Percentiles rank a stretch among this genome's conserved stretches.
Conservation (phyloP, 2,329 filamentous ascomycete genomes). For the Trichoderma cornu-damae region DNA sequence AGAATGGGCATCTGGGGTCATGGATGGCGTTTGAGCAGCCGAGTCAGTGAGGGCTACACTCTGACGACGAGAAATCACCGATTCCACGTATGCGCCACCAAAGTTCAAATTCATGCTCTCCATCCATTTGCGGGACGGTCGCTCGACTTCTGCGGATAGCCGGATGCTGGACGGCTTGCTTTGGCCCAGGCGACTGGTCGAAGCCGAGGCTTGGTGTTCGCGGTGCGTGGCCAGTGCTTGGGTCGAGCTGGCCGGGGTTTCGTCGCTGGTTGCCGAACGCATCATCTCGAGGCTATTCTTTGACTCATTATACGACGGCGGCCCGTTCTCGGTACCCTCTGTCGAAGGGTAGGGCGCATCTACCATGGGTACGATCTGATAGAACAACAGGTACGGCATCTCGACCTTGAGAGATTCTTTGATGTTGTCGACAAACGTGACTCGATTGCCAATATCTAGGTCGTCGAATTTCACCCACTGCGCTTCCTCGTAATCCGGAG, state of each 20-base stretch:
- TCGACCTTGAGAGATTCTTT: conserved; percentile 74
- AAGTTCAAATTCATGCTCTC: conserved; percentile 29
- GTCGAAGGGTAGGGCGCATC: conserved; percentile 53
- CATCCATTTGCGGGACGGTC: conserved; percentile 44
- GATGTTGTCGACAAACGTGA: conserved; percentile 71
- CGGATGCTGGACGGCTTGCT: conserved; percentile 47
- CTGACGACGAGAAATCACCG: conserved; percentile 41
- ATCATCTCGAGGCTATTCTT: conserved; percentile 39
- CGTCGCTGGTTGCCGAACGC: conserved; percentile 17
- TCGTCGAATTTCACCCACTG: conserved; percentile 94
- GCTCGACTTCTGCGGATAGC: conserved; percentile 52
- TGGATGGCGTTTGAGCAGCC: conserved; percentile 37
- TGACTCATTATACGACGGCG: conserved; percentile 56
- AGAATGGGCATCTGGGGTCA: conserved; percentile 35
- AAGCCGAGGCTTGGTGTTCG: conserved; percentile 25
- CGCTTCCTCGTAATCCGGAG: conserved; percentile 63
- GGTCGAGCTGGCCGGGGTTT: conserved; percentile 18
- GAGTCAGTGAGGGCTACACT: conserved; percentile 49
- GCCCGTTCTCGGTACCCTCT: conserved; percentile 44
- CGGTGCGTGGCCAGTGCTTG: conserved; percentile 20
- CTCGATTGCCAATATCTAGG: conserved; percentile 60
- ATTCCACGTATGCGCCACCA: conserved; percentile 32
- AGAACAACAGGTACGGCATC: conserved; percentile 91
- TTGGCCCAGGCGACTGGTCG: conserved; percentile 22
- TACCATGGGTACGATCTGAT: conserved; percentile 84